Evolutionary conservation across 2,329 filamentous ascomycete species (phyloP), one percentile per base, ranked within the genome.

Genomic region (Monilinia laxa): DNA sequence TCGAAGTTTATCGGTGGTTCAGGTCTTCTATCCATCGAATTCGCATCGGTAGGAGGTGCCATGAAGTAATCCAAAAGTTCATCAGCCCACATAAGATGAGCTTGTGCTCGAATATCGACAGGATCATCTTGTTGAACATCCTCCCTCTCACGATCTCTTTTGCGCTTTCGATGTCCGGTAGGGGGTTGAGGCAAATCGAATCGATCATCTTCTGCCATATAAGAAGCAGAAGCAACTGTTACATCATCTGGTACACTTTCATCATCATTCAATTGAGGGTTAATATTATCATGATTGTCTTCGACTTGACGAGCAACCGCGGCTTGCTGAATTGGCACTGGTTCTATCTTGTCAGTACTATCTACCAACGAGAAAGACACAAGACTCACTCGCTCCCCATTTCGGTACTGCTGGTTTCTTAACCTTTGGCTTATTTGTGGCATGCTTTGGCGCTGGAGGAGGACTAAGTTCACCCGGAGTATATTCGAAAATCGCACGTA

Each of bases 31-130:
- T 80, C 86, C 75, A 68, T 88, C 87, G 25, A 88, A 86, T 67
- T 90, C 88, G 77, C 92, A 89, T 62, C 64, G n/a, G 64, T 54
- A 20, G 64, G 64, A 23, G 91, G 87, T 55, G 94, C 88, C 80
- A 98, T 89, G 75, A 98, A 99, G 79, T 98, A 99, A 78, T 99
- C 95, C 47, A 99, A 83, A 35, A 99, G 84, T 73, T 95, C 91
- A 71, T 99, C 95, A 20, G 93, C 92, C 79, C 97, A 99, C 31
- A 96, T 83, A 38, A 91, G 89, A 77, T 98, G 93, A 72, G 95
- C 90, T 76, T 93, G 90, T 71, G 96, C 91, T 10, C 86, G 87
- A 68, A 86, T 75, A 77, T 87, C 81, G 80, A 90, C 79, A 9
- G 64, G 28, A 12, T 59, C 65, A n/a, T 67, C 65, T 47, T 35